Base-by-base conservation (phyloP, 148 eudicot species). In the Diospyros lotus region DNA sequence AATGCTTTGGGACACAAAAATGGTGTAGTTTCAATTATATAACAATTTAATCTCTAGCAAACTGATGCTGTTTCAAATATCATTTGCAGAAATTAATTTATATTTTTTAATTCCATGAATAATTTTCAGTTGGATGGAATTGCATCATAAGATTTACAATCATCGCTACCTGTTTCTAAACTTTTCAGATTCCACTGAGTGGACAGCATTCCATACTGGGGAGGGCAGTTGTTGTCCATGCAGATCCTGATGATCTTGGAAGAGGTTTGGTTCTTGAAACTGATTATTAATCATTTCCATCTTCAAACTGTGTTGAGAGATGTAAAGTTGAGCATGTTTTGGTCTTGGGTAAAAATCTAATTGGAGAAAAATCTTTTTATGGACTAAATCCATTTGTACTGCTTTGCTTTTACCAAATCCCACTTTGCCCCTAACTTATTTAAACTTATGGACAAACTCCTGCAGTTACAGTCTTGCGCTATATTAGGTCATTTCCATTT, bases 201-300 rank as follows among this genome's bases (percentile, higher is more conserved):
- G 98, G 98, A 50, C 84, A 84, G 72, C 87, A 93, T 83, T 93
- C 98, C 44, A 88, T 93, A 69, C 80, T 91, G 80, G 98, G 98
- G 75, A 88, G 98, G 78, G 98, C 96, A 64, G 92, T 93, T 46
- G 98, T 93, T 75, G 94, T 93, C 64, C 98, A 91, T 85, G 96
- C 96, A 73, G 96, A 93, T 84, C 87, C 87, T 28, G 98, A 93
- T 79, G 98, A 93, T 82, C 96, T 93, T 28, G 98, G 98, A 66
- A 88, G 79, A 88, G 98, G 98, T 93, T 75, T 50, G 41, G 40
- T 50, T 46, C 60, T 76, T 72, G 39, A 48, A 53, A 15, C 28
- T 73, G 55, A n/a, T 61, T 17, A 9, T 15, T 1, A 3, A 43
- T 48, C 10, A 5, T 60, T 44, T 18, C 15, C 53, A 74, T 28